Evolutionary conservation across 106 monocot species (phyloP).

Genomic region (Dendrobium nobile): DNA sequence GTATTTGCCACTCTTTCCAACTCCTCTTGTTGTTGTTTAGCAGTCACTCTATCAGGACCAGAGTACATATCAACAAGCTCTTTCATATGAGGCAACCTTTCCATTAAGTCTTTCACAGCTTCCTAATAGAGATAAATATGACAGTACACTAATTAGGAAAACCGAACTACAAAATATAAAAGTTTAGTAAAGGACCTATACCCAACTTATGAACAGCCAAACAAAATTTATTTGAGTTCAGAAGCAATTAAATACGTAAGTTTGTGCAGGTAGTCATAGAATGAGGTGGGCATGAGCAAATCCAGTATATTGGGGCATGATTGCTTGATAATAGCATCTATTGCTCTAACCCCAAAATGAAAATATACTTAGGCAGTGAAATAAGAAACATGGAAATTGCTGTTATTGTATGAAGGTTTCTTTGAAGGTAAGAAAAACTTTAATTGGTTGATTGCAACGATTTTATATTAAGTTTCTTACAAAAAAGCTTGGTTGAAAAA

Average conservation of each 20-base stretch:
- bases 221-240: not conserved
- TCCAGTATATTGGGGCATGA: not conserved
- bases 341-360: not conserved
- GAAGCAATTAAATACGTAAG: not conserved
- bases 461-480: not conserved
- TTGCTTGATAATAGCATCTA: not conserved
- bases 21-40: slow-evolving; percentile 84
- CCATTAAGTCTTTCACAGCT: slow-evolving; percentile 51
- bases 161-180: not conserved
- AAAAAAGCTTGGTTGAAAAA: not conserved
- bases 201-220: not conserved
- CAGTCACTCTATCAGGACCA: slow-evolving; percentile 83
- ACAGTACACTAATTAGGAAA: not conserved
- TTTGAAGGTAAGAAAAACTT: not conserved
- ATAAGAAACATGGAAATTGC: not conserved
- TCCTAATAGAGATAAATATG: slow-evolving; percentile 35
- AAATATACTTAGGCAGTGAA: not conserved
- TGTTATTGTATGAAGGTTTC: not conserved
- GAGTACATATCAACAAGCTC: slow-evolving; percentile 64
- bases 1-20: slow-evolving; percentile 76
- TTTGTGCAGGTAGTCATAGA: not conserved
- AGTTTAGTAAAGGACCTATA: not conserved
- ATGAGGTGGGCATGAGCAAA: not conserved
- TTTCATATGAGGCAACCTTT: slow-evolving; percentile 56
- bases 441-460: not conserved